Conservation (phyloP, 331 rosid genomes). For the Saraca asoca region DNA sequence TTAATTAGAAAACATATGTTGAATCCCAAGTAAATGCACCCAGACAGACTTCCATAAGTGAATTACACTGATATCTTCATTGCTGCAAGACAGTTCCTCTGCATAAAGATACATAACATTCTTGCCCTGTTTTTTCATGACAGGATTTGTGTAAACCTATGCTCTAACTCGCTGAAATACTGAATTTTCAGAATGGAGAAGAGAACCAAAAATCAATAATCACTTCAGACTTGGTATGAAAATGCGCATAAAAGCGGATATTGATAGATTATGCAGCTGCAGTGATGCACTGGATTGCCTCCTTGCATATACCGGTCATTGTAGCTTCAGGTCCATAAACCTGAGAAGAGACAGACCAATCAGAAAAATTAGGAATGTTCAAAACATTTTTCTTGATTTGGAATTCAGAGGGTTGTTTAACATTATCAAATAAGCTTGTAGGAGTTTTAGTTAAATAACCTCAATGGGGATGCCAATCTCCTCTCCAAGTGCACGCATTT, state of each 20-base stretch:
- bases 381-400: slow-evolving; percentile 6
- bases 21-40: slow-evolving; percentile 19
- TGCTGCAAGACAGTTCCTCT: slow-evolving; percentile 31
- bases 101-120: slow-evolving; percentile 24
- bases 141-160: slow-evolving; percentile 27
- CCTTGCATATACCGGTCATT: slow-evolving; percentile 98
- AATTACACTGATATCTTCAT: slow-evolving; percentile 30
- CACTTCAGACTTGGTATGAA: slow-evolving; percentile 37
- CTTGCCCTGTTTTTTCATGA: slow-evolving; percentile 27
- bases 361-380: slow-evolving; percentile 13
- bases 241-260: slow-evolving; percentile 7
- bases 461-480: slow-evolving; percentile 90
- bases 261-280: slow-evolving; percentile 65
- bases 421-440: slow-evolving; percentile 15
- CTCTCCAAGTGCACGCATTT: slow-evolving; percentile 85
- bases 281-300: slow-evolving; percentile 88
- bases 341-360: slow-evolving; percentile 42
- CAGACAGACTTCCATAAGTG: background rate
- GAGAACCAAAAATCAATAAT: slow-evolving; percentile 36
- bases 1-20: background rate
- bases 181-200: slow-evolving; percentile 28
- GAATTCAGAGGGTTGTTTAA: slow-evolving; percentile 1
- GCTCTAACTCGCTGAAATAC: slow-evolving; percentile 32
- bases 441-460: slow-evolving; percentile 42
- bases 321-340: slow-evolving; percentile 98